Evolutionary conservation across 1,284 basidiomycete genomes (phyloP).

Genomic region (Irpex lacteus): DNA sequence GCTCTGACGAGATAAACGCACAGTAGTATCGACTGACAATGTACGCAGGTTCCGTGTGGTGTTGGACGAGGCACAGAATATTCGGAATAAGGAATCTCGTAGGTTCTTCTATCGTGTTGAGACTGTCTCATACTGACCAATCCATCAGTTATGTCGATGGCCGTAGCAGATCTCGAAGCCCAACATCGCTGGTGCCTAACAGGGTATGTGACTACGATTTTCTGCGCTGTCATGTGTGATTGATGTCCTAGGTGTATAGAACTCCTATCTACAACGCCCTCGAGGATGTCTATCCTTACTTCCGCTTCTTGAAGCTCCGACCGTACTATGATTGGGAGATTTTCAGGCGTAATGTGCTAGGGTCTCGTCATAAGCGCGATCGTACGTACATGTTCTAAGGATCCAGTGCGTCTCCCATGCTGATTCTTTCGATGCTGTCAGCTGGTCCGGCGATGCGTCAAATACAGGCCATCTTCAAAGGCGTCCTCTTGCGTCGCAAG

Average conservation of each 20-base stretch:
- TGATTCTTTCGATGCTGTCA: conserved; percentile 19
- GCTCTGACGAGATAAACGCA: not conserved
- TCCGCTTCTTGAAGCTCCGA: conserved; percentile 50
- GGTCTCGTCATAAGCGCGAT: conserved; percentile 38
- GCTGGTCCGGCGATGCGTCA: conserved; percentile 44
- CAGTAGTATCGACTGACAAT: not conserved
- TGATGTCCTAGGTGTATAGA: conserved; percentile 23
- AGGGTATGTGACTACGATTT: conserved; percentile 34
- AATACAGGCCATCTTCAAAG: conserved; percentile 49
- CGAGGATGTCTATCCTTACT: conserved; percentile 45
- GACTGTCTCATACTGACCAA: conserved; percentile 3
- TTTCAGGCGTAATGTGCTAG: conserved; percentile 43
- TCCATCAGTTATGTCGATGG: conserved; percentile 41
- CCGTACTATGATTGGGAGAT: conserved; percentile 51
- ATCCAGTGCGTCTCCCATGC: not conserved
- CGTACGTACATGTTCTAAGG: conserved; percentile 11
- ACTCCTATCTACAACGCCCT: conserved; percentile 59
- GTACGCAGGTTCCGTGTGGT: conserved; percentile 46
- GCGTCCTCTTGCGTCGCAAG: conserved; percentile 53
- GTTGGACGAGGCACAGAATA: conserved; percentile 55
- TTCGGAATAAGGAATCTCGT: conserved; percentile 51
- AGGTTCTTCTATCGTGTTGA: conserved; percentile 17
- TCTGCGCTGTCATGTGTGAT: not conserved
- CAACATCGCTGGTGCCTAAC: conserved; percentile 54
- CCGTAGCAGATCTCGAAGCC: conserved; percentile 42